Evolutionary conservation across 805 yeast genomes (phyloP).

Genomic region (Starmerella geochares): DNA sequence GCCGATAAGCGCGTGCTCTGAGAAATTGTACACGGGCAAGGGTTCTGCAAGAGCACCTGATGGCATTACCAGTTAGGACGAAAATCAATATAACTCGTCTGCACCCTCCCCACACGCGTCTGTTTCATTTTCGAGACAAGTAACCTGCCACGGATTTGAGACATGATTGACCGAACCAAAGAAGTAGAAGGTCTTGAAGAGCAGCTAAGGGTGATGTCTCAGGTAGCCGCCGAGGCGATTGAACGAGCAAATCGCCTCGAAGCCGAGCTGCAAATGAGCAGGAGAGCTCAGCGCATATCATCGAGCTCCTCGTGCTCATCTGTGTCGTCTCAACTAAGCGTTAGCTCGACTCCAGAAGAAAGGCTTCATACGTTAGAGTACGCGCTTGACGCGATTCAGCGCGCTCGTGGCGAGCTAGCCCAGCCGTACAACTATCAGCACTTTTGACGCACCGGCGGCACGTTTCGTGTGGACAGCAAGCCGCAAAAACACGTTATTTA

Average conservation of each 20-base stretch:
- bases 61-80: not conserved
- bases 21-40: not conserved
- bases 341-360: conserved; percentile 16
- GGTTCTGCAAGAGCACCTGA: not conserved
- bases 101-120: not conserved
- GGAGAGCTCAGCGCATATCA: conserved; percentile 8
- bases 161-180: conserved; percentile 8
- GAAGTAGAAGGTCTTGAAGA: conserved; percentile 25
- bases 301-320: conserved; percentile 15
- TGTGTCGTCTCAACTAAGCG: not conserved
- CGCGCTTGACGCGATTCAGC: conserved; percentile 23
- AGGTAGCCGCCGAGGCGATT: conserved; percentile 27
- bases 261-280: conserved; percentile 17
- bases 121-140: not conserved
- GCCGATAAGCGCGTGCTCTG: not conserved
- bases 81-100: not conserved
- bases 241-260: conserved; percentile 26
- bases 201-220: conserved; percentile 24
- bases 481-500: not conserved
- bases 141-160: not conserved
- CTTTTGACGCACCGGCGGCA: conserved; percentile 4
- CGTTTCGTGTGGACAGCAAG: not conserved
- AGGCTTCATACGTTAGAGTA: conserved; percentile 21
- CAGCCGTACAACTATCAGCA: conserved; percentile 24
- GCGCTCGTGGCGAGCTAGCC: conserved; percentile 24